These are phyloP conservation scores for Aurantiochytrium sp. DNA, from an alignment of 108 stramenopile genomes.

Conservation along the genomic window DNA sequence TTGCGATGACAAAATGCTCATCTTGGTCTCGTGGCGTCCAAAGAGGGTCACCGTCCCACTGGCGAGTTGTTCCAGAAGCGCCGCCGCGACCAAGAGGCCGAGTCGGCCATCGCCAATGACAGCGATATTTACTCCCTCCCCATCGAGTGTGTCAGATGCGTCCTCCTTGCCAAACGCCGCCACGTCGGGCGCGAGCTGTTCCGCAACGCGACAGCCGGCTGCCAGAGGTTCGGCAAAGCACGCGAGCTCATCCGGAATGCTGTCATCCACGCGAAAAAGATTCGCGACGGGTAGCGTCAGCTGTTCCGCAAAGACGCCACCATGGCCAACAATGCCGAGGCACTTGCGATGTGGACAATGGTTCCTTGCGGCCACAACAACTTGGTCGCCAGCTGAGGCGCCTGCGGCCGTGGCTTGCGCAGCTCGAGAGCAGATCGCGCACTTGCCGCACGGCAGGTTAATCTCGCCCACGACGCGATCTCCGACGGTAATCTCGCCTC, in stretches of 20 bases:
- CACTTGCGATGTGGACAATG: not conserved
- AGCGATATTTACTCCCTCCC: not conserved
- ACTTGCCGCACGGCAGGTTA: not conserved
- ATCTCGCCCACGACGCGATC: conserved; percentile 5
- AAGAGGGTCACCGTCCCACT: not conserved
- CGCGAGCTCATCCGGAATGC: not conserved
- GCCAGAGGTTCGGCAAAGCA: not conserved
- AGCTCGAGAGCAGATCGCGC: not conserved
- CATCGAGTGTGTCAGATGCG: too few species aligned
- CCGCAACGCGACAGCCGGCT: not conserved
- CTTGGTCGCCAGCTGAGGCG: not conserved
- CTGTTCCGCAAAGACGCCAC: not conserved
- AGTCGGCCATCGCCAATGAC: conserved; percentile 7
- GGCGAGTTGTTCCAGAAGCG: not conserved
- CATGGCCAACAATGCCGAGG: not conserved
- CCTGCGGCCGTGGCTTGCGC: too few species aligned
- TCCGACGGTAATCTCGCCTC: not conserved
- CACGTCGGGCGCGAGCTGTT: not conserved
- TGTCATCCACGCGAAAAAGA: not conserved
- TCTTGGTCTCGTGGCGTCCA: conserved; percentile 30
- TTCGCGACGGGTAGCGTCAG: not conserved
- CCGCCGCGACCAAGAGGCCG: conserved; percentile 25
- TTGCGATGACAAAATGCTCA: conserved; percentile 12
- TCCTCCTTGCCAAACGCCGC: too few species aligned
- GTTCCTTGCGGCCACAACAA: not conserved